These are phyloP conservation scores for Cladosporium sp. DNA, from an alignment of 2,329 filamentous ascomycete genomes.

Conservation along the genomic window DNA sequence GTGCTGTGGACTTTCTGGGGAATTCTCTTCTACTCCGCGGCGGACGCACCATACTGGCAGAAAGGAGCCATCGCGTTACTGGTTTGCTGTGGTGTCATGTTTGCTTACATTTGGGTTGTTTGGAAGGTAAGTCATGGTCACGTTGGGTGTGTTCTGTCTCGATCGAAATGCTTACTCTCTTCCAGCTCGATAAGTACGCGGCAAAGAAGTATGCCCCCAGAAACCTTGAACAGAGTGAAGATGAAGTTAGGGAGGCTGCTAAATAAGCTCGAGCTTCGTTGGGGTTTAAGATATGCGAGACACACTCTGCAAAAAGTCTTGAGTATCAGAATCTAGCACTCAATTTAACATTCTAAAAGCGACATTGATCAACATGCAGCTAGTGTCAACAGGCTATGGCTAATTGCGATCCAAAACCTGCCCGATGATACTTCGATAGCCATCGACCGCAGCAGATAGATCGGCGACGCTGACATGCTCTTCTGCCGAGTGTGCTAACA, in stretches of 20 bases:
- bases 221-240: not conserved
- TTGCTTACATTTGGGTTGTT: not conserved
- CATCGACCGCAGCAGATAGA: constrained; percentile 73
- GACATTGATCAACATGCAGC: too few species aligned
- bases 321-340: too few species aligned
- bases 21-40: constrained; percentile 41
- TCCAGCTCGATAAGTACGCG: not conserved
- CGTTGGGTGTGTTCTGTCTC: not conserved
- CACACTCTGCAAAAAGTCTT: not conserved
- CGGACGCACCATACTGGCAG: constrained; percentile 27
- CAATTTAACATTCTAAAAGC: not conserved
- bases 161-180: not conserved
- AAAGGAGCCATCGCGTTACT: constrained; percentile 27
- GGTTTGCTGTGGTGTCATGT: constrained; percentile 10
- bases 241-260: not conserved
- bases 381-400: not conserved
- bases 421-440: constrained; percentile 43
- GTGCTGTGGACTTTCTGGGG: constrained; percentile 50
- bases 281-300: rapidly evolving
- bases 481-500: constrained; percentile 80
- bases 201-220: not conserved
- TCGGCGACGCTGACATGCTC: constrained; percentile 75
- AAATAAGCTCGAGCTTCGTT: not conserved
- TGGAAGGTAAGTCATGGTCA: not conserved
- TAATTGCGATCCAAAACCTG: not conserved